Base-by-base conservation (phyloP, 176 grass and related monocot genomes). In the Raddia guianensis region DNA sequence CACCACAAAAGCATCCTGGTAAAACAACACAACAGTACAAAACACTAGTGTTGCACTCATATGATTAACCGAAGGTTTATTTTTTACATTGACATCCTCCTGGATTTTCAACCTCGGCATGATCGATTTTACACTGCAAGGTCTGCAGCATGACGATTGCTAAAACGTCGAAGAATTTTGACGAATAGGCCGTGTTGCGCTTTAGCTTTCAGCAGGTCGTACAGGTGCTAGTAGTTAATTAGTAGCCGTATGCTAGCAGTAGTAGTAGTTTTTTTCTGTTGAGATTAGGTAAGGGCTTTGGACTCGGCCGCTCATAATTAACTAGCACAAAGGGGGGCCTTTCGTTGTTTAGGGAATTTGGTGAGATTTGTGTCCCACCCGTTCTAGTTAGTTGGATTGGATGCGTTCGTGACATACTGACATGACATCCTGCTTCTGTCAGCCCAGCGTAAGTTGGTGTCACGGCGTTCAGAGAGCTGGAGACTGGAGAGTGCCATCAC, bases 311-410 rank as follows among this genome's bases (percentile, higher is more conserved):
- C 19, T 27, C 76, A 6, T 12, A 60, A 66, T 12, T 66, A 89
- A 85, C 72, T 68, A 74, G 46, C 47, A 35, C 53, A 46, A 33
- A 35, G 6, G 79, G 37, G 12, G 37, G 15, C 10, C 78, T 74
- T 82, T 86, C 68, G 68, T 40, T 73, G 72, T 77, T 77, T 71
- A 66, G 43, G 5, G 78, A 89, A 82, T 68, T 86, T 74, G 88
- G 83, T 90, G 79, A 78, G 88, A 86, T 90, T 90, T 77, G 16
- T 72, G 53, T 62, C 73, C 79, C 53, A 42, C 45, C 54, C 60
- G 51, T 60, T 66, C 20, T 68, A 90, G 83, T 86, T 86, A 86
- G 88, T 74, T 89, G 78, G 66, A 46, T 67, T 47, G 44, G 81
- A 50, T 48, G 42, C 8, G 42, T 35, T 74, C 32, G 59, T 37